phyloP scores from a whole-genome alignment of 2,329 filamentous ascomycete genomes.

The Aspergillus fumigatiaffinis region DNA sequence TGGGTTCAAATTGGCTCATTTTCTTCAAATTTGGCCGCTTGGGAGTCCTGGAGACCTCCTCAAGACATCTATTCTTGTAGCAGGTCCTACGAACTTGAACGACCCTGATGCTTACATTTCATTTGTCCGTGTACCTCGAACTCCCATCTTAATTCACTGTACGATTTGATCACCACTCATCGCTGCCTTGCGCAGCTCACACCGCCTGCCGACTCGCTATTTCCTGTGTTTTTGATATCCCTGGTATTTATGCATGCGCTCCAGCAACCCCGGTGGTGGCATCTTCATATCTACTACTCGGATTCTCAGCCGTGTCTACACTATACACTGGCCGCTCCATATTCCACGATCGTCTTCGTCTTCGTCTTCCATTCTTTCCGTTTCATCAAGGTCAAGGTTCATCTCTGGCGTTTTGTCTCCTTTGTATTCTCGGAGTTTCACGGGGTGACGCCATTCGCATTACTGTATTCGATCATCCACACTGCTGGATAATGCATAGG shows the following conservation, averaged over 20 bases:
- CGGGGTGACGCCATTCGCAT: too few relatives aligned
- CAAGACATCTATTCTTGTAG: conserved; percentile 14
- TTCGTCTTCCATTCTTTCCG: neutral
- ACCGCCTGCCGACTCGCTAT: neutral
- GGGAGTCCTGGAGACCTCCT: neutral
- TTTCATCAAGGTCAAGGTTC: neutral
- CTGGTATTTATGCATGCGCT: too few relatives aligned
- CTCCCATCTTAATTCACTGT: neutral
- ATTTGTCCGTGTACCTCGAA: conserved; percentile 11
- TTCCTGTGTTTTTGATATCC: neutral
- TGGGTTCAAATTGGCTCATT: neutral
- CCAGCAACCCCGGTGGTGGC: too few relatives aligned
- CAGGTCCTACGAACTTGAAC: conserved; percentile 18
- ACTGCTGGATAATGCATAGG: too few relatives aligned
- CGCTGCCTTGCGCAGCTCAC: too few relatives aligned
- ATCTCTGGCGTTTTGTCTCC: neutral
- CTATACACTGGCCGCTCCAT: neutral
- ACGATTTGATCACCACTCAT: neutral
- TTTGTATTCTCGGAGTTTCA: too few relatives aligned
- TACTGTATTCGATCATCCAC: too few relatives aligned
- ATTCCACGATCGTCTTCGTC: neutral
- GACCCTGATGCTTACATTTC: conserved; percentile 18
- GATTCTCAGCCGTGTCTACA: neutral
- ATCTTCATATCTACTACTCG: neutral
- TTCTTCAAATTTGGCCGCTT: neutral